Base-by-base conservation (phyloP, 352 stramenopile genomes). In the Phytopythium helicoides region DNA sequence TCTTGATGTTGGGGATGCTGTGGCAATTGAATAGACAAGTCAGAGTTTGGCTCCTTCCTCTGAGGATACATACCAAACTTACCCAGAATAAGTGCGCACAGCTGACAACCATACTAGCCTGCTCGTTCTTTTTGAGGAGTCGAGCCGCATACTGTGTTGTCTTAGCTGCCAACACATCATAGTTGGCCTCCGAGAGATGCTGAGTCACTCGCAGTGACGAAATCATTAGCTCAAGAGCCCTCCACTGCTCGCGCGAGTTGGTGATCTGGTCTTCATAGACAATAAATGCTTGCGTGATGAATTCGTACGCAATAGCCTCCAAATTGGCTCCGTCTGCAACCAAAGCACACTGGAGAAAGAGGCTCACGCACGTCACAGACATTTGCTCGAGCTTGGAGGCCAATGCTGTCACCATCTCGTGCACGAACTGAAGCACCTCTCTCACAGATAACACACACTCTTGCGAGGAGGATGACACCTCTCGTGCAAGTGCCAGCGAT, bases 391-490 rank as follows among this genome's bases (percentile, higher is more conserved):
- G 54, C 57, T 91, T 89, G 12, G 81, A 90, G 7, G 81, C 85
- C 41, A 99, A 60, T 2, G 87, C 89, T 7, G 94, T 98, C 45
- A 98, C 91, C 47, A 97, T 97, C 70, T 99, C 94, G 75, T 99
- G 96, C 4, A 99, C 78, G 60, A 99, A 98, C 38, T 99, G 92
- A 34, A 99, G 95, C 11, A 98, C 87, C 73, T 99, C 97, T 16
- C 95, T 81, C 31, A 89, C 89, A 3, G 81, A 92, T 18, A 78
- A 81, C 34, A 48, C 50, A 28, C 66, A n/a, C 42, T 62, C 31
- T 31, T 35, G 7, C n/a, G 35, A 45, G 1, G 26, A 41, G 3
- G 21, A 18, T 38, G 55, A 62, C 10, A 90, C 36, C 16, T 71
- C 64, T 21, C 81, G 66, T 10, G 88, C 81, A 8, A 99, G 81